Percentiles rank a stretch among this genome's conserved stretches.
These are phyloP conservation scores for Yamadazyma philogaea DNA, from an alignment of 805 yeast genomes.

Conservation along the genomic window DNA sequence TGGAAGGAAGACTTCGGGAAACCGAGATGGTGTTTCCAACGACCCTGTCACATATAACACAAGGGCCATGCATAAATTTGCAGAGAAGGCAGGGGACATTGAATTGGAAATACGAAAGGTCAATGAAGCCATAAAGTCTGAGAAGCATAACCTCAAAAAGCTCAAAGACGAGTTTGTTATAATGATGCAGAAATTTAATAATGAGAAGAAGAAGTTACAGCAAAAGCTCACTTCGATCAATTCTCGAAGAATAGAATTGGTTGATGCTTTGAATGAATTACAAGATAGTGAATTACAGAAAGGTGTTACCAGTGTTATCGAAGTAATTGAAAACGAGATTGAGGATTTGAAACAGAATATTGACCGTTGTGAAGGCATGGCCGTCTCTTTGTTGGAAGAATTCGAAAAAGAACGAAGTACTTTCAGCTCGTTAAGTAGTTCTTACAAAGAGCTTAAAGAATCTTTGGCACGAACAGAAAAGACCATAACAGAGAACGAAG, in stretches of 20 bases:
- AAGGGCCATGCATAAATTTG: slow-evolving; percentile 8
- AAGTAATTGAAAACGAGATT: slow-evolving; percentile 3
- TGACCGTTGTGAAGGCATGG: slow-evolving; percentile 22
- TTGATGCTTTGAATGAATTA: slow-evolving; percentile 6
- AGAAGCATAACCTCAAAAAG: slow-evolving; percentile 12
- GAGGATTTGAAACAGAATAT: slow-evolving; percentile 1
- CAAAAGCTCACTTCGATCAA: not conserved
- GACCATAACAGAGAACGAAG: not conserved
- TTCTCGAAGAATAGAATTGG: slow-evolving; percentile 1
- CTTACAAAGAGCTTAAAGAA: not conserved
- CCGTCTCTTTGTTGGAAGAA: slow-evolving; percentile 24
- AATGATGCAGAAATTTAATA: slow-evolving; percentile 8
- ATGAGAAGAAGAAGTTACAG: not conserved
- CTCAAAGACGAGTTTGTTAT: slow-evolving; percentile 9
- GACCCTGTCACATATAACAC: slow-evolving; percentile 51
- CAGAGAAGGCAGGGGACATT: slow-evolving; percentile 1
- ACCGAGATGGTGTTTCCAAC: slow-evolving; percentile 39
- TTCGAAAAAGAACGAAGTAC: not conserved
- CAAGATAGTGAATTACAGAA: not conserved
- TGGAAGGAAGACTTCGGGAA: slow-evolving; percentile 38
- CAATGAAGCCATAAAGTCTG: not conserved
- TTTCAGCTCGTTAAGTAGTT: not conserved
- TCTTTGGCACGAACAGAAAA: not conserved
- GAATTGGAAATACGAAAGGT: slow-evolving; percentile 1
- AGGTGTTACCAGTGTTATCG: not conserved